These are phyloP conservation scores for Canna indica DNA, from an alignment of 176 grass and related monocot species.

Conservation along the genomic window DNA sequence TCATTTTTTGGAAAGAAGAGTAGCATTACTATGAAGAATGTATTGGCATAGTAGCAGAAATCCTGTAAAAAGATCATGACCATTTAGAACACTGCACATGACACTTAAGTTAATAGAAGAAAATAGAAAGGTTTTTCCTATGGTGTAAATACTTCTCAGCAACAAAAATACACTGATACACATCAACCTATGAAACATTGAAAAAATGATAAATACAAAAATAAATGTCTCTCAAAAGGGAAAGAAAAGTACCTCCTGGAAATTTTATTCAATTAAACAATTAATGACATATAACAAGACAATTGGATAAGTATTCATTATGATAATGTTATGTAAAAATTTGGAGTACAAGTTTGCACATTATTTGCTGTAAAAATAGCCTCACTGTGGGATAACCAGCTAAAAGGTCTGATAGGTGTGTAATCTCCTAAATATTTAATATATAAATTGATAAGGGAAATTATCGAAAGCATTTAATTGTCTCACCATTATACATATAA, in stretches of 20 bases:
- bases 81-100: background rate
- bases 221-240: background rate
- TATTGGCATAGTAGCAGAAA: conserved; percentile 98
- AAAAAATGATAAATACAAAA: background rate
- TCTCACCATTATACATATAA: too few relatives aligned
- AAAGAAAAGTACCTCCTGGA: background rate
- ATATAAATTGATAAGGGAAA: too few relatives aligned
- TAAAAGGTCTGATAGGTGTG: too few relatives aligned
- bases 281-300: background rate
- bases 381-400: too few relatives aligned
- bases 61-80: conserved; percentile 47
- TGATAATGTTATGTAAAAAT: too few relatives aligned
- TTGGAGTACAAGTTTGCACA: too few relatives aligned
- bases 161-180: too few relatives aligned
- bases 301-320: too few relatives aligned
- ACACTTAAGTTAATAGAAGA: background rate
- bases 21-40: conserved; percentile 85
- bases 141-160: background rate
- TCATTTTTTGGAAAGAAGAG: conserved; percentile 97
- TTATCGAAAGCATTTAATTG: too few relatives aligned
- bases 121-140: background rate
- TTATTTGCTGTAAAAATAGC: background rate
- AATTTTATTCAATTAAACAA: background rate
- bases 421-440: too few relatives aligned
- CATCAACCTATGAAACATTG: background rate